Evolutionary conservation across 345 rosid species (phyloP).

Genomic region (Lumnitzera littorea): DNA sequence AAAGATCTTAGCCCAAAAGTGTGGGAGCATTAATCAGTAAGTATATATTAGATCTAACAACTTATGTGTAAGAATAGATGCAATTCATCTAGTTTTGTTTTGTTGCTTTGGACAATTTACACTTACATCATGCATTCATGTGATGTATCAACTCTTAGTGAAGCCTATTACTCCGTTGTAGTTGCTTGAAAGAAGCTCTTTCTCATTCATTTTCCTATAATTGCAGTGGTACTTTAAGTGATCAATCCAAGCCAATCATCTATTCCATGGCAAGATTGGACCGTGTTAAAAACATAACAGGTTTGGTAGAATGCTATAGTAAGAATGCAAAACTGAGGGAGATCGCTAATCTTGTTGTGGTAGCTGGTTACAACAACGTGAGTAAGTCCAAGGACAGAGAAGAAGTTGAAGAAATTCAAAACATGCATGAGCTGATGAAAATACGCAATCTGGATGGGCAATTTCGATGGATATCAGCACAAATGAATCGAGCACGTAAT

Average conservation of each 20-base stretch:
- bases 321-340: conserved; percentile 8
- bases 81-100: no score
- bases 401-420: conserved; percentile 5
- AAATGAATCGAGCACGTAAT: conserved; percentile 7
- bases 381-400: conserved; percentile 11
- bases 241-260: conserved; percentile 5
- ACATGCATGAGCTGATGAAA: conserved; percentile 8
- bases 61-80: no score
- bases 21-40: no score
- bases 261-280: conserved; percentile 9
- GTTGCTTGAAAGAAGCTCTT: no score
- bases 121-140: neutral
- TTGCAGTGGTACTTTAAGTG: conserved; percentile 7
- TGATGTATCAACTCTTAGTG: neutral
- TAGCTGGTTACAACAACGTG: conserved; percentile 5
- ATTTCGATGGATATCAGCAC: conserved; percentile 10
- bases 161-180: no score
- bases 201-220: no score
- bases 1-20: no score
- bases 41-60: no score
- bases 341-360: conserved; percentile 9
- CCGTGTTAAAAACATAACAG: conserved; percentile 9
- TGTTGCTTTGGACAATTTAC: no score
- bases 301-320: conserved; percentile 7
- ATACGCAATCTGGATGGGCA: conserved; percentile 6